Evolutionary conservation across 352 stramenopile genomes (phyloP), one percentile per base, ranked within the genome.

Genomic region (Phytopythium oedochilum): DNA sequence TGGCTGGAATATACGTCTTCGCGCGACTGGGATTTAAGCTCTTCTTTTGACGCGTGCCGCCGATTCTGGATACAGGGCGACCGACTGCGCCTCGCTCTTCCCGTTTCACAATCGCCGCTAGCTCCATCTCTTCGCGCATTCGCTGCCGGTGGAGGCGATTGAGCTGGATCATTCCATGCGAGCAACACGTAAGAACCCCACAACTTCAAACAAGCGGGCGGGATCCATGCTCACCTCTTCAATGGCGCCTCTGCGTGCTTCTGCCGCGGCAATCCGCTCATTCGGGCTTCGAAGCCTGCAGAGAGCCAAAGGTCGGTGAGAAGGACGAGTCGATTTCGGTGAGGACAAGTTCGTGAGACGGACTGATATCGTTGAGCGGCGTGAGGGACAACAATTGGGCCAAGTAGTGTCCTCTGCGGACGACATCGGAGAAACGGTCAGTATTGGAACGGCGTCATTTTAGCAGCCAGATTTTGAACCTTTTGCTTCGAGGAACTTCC

Each of bases 201-300:
- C n/a, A 2, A 6, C 14, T 22, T 1, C 2, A 9, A 28, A 22
- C n/a, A 45, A 23, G 38, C 4, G 38, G 7, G 2, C 45, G 17
- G 39, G n/a, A 3, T 26, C 2, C 25, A 38, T 22, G 2, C 43
- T 32, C 10, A 76, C 71, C 68, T 78, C 68, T 29, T 70, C 48
- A 23, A 39, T 42, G 23, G 60, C 51, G 40, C 56, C 51, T 38
- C 60, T 57, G 23, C 63, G 61, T 14, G 66, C 66, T 2, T 42
- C 59, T 22, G 69, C 66, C 39, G 73, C 63, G 31, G 60, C 43
- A 11, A 82, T 73, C 6, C 69, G 29, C n/a, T 65, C 47, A 20
- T 68, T 45, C 26, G 66, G 54, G 36, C 55, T 51, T 17, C 66
- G 55, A 18, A 80, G 46, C 22, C 71, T 80, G 35, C 12, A 38